Evolutionary conservation across 2,329 filamentous ascomycete genomes (phyloP), one percentile per base, ranked within the genome.

Genomic region (Aphanocladium album): DNA sequence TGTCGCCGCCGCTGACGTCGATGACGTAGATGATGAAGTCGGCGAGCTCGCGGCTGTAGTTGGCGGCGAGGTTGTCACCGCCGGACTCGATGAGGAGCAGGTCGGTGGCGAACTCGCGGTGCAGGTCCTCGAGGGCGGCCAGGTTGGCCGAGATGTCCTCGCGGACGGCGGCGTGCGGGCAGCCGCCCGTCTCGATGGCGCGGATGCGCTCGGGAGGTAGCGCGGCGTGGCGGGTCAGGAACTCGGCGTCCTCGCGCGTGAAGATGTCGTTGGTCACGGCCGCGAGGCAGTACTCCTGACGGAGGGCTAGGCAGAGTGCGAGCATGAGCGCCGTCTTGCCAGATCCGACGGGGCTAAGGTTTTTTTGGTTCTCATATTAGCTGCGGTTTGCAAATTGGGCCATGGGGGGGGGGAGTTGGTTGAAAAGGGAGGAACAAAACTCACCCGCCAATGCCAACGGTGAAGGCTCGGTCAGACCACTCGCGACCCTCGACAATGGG

Each of bases 221-320:
- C 6, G 95, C 95, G 65, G 85, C 83, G 82, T 97, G 83, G 61
- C 87, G 87, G 62, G 91, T 96, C 27, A 99, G 87, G 79, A 99
- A 99, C 76, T 98, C 95, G 79, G 93, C 93, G 80, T 99, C 95
- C 78, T 99, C 95, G 65, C 89, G 89, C 23, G 93, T 98, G 82
- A 98, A 98, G 81, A 98, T 98, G 81, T 98, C 93, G 82, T 98
- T 98, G 54, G 95, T 99, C 23, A 99, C 93, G 62, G 92, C 95
- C 1, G 95, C 95, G 70, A 99, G 89, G 71, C 88, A 91, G 83
- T 90, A 93, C 60, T 84, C 80, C 55, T 87, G 81, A 63, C 95
- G 89, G 7, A 99, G 87, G 8, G 89, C 88, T 39, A 87, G 87
- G 79, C 92, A 97, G 67, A 98, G 89, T 43, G 90, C 89, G 12